Evolutionary conservation across 1,139 yeast genomes (phyloP).

Genomic region (Groenewaldozyma auringiensis): DNA sequence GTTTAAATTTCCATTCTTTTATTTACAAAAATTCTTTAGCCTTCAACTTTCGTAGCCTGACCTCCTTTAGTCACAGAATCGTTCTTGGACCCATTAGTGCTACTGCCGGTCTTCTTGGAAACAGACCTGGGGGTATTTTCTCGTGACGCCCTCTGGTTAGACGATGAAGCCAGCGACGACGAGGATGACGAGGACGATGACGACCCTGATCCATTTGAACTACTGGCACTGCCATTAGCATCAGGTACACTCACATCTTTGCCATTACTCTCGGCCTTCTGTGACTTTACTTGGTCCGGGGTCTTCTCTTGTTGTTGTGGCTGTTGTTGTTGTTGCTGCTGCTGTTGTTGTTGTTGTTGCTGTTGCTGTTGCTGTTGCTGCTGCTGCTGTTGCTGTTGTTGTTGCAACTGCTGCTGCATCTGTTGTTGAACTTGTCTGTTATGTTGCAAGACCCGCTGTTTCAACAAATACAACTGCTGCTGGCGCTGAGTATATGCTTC

Average conservation of each 20-base stretch:
- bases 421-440: conserved; percentile 25
- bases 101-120: background rate
- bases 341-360: conserved; percentile 20
- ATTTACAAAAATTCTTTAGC: background rate
- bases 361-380: conserved; percentile 16
- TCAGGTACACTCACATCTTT: background rate
- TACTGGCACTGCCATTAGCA: background rate
- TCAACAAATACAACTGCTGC: conserved; percentile 34
- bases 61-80: background rate
- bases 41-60: background rate
- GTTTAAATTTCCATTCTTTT: no score
- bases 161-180: background rate
- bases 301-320: background rate
- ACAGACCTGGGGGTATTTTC: background rate
- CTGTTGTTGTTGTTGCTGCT: conserved; percentile 9
- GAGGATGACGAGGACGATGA: background rate
- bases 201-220: background rate
- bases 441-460: conserved; percentile 25
- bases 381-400: conserved; percentile 13
- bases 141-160: background rate
- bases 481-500: conserved; percentile 43
- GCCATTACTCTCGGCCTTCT: background rate
- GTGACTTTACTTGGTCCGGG: no score
- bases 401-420: conserved; percentile 18
- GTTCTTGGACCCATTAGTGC: background rate